A percentile compares a stretch with the other conserved stretches of the same genome.
Conservation (phyloP, 306 rosid species). For the Gillenia trifoliata region DNA sequence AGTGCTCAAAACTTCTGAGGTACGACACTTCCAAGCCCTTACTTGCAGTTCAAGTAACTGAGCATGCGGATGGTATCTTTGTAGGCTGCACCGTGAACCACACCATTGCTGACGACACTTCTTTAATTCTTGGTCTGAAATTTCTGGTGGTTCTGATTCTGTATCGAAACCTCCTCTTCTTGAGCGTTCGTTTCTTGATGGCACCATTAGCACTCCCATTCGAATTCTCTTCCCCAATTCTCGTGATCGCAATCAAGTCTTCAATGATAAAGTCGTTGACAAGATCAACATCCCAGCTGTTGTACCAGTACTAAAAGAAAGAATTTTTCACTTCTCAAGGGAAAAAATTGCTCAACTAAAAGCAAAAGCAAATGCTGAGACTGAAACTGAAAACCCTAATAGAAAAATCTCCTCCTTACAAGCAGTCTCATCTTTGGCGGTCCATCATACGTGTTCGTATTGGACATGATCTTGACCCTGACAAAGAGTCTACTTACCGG, state of each 20-base stretch:
- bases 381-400: neutral
- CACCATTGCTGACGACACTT: neutral
- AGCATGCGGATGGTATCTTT: slow-evolving; percentile 15
- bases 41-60: slow-evolving; percentile 24
- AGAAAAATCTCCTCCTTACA: slow-evolving; percentile 10
- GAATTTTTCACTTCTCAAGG: slow-evolving; percentile 3
- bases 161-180: neutral
- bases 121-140: slow-evolving; percentile 7
- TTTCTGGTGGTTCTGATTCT: neutral
- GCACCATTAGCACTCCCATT: neutral
- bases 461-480: neutral
- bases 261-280: neutral
- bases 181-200: neutral
- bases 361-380: slow-evolving; percentile 14
- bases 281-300: neutral
- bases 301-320: neutral
- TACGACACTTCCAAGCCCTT: neutral
- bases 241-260: neutral
- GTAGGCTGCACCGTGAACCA: slow-evolving; percentile 5
- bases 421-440: slow-evolving; percentile 20
- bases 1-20: neutral
- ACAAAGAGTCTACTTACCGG: neutral
- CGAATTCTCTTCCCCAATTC: neutral
- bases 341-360: slow-evolving; percentile 1
- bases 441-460: neutral